These are phyloP conservation scores for Prunella vulgaris DNA, from an alignment of 257 asterid species.

Conservation along the genomic window DNA sequence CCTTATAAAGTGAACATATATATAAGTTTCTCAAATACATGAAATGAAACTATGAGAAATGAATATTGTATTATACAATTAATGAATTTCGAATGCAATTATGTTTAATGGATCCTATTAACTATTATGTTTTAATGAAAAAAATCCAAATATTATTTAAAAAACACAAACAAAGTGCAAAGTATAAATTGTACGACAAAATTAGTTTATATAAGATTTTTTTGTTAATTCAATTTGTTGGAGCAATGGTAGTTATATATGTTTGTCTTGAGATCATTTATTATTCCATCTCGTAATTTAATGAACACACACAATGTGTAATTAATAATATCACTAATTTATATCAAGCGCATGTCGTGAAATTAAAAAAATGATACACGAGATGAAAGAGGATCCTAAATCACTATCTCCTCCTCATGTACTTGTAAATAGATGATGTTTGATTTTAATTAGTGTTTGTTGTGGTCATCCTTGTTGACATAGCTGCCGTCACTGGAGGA, in stretches of 20 bases:
- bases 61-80: no score
- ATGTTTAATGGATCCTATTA: no score
- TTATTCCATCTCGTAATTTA: background rate
- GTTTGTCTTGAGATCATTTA: background rate
- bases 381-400: background rate
- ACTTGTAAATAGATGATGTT: background rate
- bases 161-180: no score
- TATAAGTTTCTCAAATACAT: no score
- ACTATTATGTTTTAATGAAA: no score
- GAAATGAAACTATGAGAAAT: no score
- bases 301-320: background rate
- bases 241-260: background rate
- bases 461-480: conserved; percentile 22
- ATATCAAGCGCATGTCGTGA: background rate
- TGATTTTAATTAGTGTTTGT: background rate
- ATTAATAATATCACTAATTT: background rate
- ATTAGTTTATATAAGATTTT: no score
- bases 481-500: conserved; percentile 44
- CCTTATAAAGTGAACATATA: no score
- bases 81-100: no score
- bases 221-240: no score
- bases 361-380: background rate
- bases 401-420: background rate
- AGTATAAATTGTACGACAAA: no score
- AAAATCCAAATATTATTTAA: no score